A percentile compares a stretch with the other conserved stretches of the same genome.
These are phyloP conservation scores for Dioscorea dumetorum DNA, from an alignment of 106 monocot genomes.

Conservation along the genomic window DNA sequence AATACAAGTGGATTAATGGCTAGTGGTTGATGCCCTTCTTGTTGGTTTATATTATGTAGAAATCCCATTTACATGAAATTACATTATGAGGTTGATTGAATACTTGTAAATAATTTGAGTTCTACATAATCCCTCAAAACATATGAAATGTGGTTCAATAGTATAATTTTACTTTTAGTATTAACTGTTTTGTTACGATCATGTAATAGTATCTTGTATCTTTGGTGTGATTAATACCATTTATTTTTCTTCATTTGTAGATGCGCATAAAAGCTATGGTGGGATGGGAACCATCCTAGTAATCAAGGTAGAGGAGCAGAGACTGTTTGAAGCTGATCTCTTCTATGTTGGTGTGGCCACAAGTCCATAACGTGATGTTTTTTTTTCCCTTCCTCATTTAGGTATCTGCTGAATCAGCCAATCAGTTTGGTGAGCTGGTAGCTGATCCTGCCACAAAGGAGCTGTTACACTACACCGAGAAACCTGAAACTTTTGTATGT, in stretches of 20 bases:
- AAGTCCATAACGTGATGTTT: conserved; percentile 1
- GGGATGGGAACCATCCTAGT: conserved; percentile 55
- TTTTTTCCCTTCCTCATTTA: neutral
- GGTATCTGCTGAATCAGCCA: conserved; percentile 15
- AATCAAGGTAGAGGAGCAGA: neutral
- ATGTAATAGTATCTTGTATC: too few species aligned
- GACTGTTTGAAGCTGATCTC: too few species aligned
- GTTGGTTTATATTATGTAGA: too few species aligned
- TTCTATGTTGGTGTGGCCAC: neutral
- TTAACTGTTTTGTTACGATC: too few species aligned
- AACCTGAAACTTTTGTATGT: conserved; percentile 81
- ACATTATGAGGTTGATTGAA: too few species aligned
- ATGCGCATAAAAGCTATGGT: conserved; percentile 52
- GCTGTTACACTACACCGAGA: conserved; percentile 9
- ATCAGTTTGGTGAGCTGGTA: conserved; percentile 11
- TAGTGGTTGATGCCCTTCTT: too few species aligned
- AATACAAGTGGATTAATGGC: too few species aligned
- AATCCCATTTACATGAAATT: neutral
- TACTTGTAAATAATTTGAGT: too few species aligned
- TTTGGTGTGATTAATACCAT: too few species aligned
- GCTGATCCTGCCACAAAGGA: conserved; percentile 8
- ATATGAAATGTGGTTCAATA: too few species aligned
- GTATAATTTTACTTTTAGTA: too few species aligned
- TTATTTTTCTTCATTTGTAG: conserved; percentile 12
- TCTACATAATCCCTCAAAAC: too few species aligned